These are phyloP conservation scores for Trichoderma cornu-damae DNA, from an alignment of 2,329 filamentous ascomycete species.

Conservation along the genomic window DNA sequence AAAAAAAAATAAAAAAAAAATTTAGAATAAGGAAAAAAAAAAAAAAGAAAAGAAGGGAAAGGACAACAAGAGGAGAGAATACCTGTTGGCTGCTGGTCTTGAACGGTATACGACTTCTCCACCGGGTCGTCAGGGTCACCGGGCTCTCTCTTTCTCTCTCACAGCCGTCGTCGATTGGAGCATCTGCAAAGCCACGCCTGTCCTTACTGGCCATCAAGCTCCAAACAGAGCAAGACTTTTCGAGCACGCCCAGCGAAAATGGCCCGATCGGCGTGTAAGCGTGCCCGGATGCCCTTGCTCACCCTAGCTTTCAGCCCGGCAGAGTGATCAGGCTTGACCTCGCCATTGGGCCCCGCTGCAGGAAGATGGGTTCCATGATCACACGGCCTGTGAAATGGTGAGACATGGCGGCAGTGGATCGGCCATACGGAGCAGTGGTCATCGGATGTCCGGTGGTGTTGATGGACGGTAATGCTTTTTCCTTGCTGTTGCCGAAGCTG, in stretches of 20 bases:
- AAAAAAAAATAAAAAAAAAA: too few species aligned
- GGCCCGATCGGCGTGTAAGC: neutral
- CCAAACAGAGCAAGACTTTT: neutral
- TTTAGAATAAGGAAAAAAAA: too few species aligned
- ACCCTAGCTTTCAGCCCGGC: neutral
- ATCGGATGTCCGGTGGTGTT: too few species aligned
- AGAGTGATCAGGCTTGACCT: neutral
- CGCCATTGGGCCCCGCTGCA: neutral
- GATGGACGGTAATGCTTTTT: too few species aligned
- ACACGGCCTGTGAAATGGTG: neutral
- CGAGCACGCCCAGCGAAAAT: neutral
- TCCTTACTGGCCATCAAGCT: neutral
- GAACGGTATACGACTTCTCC: neutral
- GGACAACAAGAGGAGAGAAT: too few species aligned
- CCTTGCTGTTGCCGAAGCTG: too few species aligned
- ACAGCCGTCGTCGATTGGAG: neutral
- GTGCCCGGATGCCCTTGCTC: neutral
- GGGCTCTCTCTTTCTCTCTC: too few species aligned
- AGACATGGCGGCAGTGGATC: neutral
- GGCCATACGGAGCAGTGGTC: too few species aligned
- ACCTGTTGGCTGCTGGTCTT: neutral
- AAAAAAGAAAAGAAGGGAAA: too few species aligned
- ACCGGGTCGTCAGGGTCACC: neutral
- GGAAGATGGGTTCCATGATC: neutral
- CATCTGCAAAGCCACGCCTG: neutral